Percentiles rank a stretch among this genome's conserved stretches.
phyloP scores from a whole-genome alignment of 2,329 filamentous ascomycete genomes.

The Talaromyces sp. region DNA sequence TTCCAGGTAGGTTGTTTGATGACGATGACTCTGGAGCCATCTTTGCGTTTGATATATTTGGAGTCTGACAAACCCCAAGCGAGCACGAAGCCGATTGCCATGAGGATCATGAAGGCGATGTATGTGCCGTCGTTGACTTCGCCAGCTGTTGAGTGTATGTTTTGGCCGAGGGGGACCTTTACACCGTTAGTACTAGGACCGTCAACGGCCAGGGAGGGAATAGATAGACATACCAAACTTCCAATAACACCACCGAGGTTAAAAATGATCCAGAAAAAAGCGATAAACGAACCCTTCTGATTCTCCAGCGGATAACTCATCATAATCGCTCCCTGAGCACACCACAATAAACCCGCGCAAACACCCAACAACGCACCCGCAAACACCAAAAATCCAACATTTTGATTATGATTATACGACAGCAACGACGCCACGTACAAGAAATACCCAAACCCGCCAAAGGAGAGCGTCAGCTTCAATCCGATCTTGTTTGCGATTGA shows the following conservation, averaged over 20 bases:
- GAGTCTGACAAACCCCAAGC: constrained; percentile 71
- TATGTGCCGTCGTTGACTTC: constrained; percentile 71
- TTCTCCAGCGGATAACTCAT: constrained; percentile 83
- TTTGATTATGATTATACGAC: constrained; percentile 52
- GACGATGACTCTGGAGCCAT: constrained; percentile 76
- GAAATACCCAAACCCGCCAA: constrained; percentile 50
- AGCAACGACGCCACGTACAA: constrained; percentile 52
- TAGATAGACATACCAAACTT: constrained; percentile 57
- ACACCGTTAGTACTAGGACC: neutral
- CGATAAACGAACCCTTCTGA: constrained; percentile 84
- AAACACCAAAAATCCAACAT: constrained; percentile 51
- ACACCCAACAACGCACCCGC: constrained; percentile 51
- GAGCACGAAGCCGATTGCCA: constrained; percentile 67
- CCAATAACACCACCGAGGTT: constrained; percentile 89
- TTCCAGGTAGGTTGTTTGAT: constrained; percentile 91
- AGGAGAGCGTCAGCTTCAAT: constrained; percentile 43
- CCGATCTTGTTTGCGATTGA: constrained; percentile 48
- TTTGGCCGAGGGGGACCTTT: constrained; percentile 48
- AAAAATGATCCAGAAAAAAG: constrained; percentile 93
- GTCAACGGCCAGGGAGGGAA: neutral
- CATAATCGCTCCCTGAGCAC: constrained; percentile 53
- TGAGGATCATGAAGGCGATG: constrained; percentile 82
- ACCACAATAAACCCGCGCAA: constrained; percentile 52
- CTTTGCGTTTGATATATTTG: constrained; percentile 68
- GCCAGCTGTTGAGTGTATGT: constrained; percentile 43